These are phyloP conservation scores for Trypanosoma melophagium DNA, from an alignment of 208 protist genomes.

Conservation along the genomic window DNA sequence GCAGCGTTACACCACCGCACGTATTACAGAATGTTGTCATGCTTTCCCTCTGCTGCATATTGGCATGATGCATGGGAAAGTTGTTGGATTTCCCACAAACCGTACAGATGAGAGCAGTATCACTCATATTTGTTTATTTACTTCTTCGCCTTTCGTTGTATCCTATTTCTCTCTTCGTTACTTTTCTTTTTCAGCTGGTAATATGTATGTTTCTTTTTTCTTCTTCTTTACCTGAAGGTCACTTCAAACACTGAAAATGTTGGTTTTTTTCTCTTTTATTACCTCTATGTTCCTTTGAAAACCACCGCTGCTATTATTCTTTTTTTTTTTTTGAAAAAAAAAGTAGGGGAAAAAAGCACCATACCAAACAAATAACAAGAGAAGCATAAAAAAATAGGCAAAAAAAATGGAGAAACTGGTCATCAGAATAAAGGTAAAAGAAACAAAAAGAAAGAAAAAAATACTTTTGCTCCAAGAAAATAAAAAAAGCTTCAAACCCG, in stretches of 20 bases:
- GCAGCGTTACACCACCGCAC: conserved; percentile 15
- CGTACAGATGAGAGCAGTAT: conserved; percentile 14
- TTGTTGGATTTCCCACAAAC: conserved; percentile 13
- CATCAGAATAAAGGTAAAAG: not conserved
- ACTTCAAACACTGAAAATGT: not conserved
- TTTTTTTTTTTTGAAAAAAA: too few relatives aligned
- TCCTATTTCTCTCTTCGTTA: not conserved
- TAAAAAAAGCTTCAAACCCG: not conserved
- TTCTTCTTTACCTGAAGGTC: not conserved
- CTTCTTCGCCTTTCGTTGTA: not conserved
- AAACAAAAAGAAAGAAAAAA: conserved; percentile 13
- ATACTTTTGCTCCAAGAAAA: not conserved
- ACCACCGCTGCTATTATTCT: not conserved
- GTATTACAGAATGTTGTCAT: conserved; percentile 22
- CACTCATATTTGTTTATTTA: conserved; percentile 17
- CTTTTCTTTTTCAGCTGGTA: not conserved
- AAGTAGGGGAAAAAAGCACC: not conserved
- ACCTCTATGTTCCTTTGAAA: not conserved
- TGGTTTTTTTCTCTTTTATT: not conserved
- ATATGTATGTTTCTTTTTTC: not conserved
- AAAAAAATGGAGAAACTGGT: not conserved
- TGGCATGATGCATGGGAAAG: not conserved
- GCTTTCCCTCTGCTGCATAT: conserved; percentile 3
- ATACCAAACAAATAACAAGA: conserved; percentile 3
- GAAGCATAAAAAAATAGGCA: conserved; percentile 3